Conservation (phyloP, 2,329 filamentous ascomycete species). For the Colletotrichum tropicicola region DNA sequence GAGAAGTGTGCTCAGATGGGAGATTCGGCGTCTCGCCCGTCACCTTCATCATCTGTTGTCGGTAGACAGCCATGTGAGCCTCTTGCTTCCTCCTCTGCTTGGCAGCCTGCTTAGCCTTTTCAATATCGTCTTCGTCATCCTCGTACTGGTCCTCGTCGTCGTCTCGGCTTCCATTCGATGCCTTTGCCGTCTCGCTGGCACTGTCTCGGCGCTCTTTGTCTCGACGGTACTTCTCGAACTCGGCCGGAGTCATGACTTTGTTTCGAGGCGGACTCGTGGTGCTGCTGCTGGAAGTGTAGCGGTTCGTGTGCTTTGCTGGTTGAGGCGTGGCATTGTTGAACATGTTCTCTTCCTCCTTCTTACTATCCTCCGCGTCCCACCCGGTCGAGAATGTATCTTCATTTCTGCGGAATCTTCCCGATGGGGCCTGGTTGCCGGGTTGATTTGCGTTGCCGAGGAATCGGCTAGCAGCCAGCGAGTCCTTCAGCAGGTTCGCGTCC, state of each 20-base stretch:
- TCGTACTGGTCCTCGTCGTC: conserved; percentile 74
- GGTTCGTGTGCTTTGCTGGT: conserved; percentile 9
- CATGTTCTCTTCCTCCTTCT: conserved; percentile 59
- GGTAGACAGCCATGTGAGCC: conserved; percentile 87
- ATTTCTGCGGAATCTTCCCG: conserved; percentile 46
- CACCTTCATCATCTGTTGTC: conserved; percentile 97
- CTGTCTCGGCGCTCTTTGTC: conserved; percentile 72
- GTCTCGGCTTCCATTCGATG: conserved; percentile 65
- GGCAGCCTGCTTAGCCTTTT: conserved; percentile 76
- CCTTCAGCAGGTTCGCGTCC: conserved; percentile 61
- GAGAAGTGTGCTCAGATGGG: conserved; percentile 60
- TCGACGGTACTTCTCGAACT: conserved; percentile 84
- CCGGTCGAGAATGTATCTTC: conserved; percentile 49
- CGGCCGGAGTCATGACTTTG: conserved; percentile 89
- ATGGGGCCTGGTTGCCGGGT: conserved; percentile 30
- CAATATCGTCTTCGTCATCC: conserved; percentile 81
- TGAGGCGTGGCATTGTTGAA: conserved; percentile 58
- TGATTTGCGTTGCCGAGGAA: conserved; percentile 44
- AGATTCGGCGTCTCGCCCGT: conserved; percentile 74
- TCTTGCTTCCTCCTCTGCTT: conserved; percentile 88
- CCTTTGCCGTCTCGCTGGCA: conserved; percentile 48
- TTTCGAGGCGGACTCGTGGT: conserved; percentile 58
- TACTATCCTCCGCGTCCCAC: conserved; percentile 32
- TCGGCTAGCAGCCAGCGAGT: conserved; percentile 59
- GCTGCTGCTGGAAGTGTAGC: conserved; percentile 41